Percentiles rank a stretch among this genome's conserved stretches.
These are phyloP conservation scores for Excoecaria cochinchinensis DNA, from an alignment of 345 rosid species.

Conservation along the genomic window DNA sequence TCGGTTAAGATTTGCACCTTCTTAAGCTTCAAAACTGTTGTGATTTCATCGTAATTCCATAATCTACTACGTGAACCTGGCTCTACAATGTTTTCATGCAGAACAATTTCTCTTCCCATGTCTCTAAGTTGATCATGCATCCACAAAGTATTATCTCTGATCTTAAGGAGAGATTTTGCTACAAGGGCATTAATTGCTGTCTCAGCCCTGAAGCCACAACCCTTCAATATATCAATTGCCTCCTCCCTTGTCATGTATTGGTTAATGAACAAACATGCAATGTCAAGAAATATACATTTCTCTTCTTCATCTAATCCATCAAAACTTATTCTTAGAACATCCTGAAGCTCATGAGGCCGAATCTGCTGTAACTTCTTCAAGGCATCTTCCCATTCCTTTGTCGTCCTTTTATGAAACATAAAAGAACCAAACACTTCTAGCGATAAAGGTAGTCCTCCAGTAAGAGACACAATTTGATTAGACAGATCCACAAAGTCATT, in stretches of 20 bases:
- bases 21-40: conserved; percentile 31
- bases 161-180: conserved; percentile 56
- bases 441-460: conserved; percentile 62
- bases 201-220: conserved; percentile 56
- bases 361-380: conserved; percentile 35
- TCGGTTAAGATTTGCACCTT: conserved; percentile 35
- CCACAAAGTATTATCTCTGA: conserved; percentile 37
- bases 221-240: conserved; percentile 47
- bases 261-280: conserved; percentile 59
- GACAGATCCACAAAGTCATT: conserved; percentile 29
- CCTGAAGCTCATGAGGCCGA: conserved; percentile 39
- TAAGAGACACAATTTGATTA: conserved; percentile 38
- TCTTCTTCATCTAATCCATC: conserved; percentile 45
- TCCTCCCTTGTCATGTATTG: conserved; percentile 46
- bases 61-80: conserved; percentile 58
- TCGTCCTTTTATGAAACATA: conserved; percentile 46
- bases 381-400: conserved; percentile 52
- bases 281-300: conserved; percentile 57
- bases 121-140: conserved; percentile 80
- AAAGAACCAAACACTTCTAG: conserved; percentile 72
- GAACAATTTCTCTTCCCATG: conserved; percentile 70
- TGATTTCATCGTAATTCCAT: conserved; percentile 57
- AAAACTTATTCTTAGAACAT: conserved; percentile 51
- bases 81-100: conserved; percentile 17
- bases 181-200: conserved; percentile 43